Conservation (phyloP, 306 rosid species). For the Rosa lucieae region DNA sequence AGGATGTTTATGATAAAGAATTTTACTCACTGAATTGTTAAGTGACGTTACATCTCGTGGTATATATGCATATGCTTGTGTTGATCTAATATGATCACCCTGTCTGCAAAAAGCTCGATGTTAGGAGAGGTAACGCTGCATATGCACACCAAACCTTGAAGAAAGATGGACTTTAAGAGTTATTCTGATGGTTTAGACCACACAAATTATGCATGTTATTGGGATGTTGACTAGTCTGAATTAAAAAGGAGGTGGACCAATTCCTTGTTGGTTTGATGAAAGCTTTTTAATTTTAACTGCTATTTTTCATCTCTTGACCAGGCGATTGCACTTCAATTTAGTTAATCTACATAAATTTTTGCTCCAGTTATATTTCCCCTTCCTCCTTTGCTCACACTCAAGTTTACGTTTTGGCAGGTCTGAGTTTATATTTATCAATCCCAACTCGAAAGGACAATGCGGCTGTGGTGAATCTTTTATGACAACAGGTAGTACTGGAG, state of each 20-base stretch:
- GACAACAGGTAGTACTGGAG: constrained; percentile 56
- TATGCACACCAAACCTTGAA: constrained; percentile 1
- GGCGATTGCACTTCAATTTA: not conserved
- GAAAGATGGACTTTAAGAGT: not conserved
- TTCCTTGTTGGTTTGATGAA: not conserved
- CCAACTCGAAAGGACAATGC: constrained; percentile 95
- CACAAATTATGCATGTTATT: not conserved
- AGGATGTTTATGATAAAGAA: not conserved
- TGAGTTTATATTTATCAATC: constrained; percentile 86
- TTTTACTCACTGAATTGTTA: not conserved
- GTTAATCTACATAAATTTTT: not conserved
- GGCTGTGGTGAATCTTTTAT: constrained; percentile 95
- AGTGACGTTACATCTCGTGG: not conserved
- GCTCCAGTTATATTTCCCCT: not conserved
- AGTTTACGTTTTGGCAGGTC: constrained; percentile 47
- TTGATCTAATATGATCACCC: not conserved
- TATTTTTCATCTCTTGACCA: not conserved
- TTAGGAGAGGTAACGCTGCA: not conserved
- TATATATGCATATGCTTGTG: not conserved
- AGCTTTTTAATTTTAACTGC: not conserved
- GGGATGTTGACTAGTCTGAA: not conserved
- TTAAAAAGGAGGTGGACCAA: not conserved
- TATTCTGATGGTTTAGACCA: not conserved
- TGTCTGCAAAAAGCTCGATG: not conserved
- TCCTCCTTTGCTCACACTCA: not conserved